A percentile compares a stretch with the other conserved stretches of the same genome.
These are phyloP conservation scores for Torulaspora indica DNA, from an alignment of 805 yeast species.

Conservation along the genomic window DNA sequence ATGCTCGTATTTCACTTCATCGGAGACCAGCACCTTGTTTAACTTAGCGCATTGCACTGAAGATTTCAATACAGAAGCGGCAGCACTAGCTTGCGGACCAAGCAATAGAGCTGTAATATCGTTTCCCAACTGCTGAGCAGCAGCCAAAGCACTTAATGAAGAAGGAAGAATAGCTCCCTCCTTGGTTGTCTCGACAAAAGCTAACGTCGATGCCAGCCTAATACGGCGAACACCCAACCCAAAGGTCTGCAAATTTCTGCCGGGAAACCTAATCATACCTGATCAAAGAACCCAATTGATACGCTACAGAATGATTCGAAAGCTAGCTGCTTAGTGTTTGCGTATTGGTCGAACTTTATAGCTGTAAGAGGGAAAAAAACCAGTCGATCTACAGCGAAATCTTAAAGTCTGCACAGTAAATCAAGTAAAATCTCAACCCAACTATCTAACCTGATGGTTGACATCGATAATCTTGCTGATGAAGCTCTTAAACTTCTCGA, in stretches of 20 bases:
- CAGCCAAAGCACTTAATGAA: constrained; percentile 66
- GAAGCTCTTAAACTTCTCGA: constrained; percentile 32
- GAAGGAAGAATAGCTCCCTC: constrained; percentile 57
- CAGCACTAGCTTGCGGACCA: constrained; percentile 56
- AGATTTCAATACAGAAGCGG: constrained; percentile 38
- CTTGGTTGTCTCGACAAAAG: constrained; percentile 60
- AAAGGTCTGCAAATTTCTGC: constrained; percentile 3
- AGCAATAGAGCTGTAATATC: constrained; percentile 76
- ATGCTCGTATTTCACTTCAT: constrained; percentile 57
- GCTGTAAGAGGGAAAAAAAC: neutral
- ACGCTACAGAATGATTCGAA: neutral
- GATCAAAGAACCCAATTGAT: neutral
- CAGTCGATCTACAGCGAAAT: neutral
- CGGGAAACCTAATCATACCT: constrained; percentile 8
- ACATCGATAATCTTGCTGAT: constrained; percentile 31
- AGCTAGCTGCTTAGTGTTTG: neutral
- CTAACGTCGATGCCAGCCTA: constrained; percentile 58
- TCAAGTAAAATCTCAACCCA: too few relatives aligned
- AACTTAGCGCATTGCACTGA: constrained; percentile 31
- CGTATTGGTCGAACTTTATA: neutral
- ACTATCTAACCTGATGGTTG: constrained; percentile 12
- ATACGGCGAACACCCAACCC: constrained; percentile 3
- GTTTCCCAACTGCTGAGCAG: constrained; percentile 70
- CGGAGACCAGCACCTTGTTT: constrained; percentile 51
- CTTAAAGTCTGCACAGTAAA: neutral